These are phyloP conservation scores for Phaeoacremonium minimum DNA, from an alignment of 2,329 filamentous ascomycete species.

Conservation along the genomic window DNA sequence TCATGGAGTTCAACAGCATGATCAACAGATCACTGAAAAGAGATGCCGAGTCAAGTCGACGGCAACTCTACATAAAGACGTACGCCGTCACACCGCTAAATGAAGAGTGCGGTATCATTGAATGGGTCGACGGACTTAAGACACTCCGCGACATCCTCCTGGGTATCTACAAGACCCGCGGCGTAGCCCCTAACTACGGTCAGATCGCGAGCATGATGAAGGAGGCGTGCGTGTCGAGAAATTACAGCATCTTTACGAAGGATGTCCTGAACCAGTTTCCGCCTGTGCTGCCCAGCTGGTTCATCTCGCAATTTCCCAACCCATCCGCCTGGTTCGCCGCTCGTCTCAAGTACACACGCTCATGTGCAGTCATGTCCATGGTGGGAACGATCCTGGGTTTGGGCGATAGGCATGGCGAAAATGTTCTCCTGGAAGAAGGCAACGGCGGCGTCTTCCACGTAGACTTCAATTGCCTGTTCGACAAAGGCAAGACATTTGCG, in stretches of 20 bases:
- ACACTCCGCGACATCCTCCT: constrained; percentile 89
- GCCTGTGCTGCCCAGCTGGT: constrained; percentile 88
- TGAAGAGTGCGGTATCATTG: constrained; percentile 95
- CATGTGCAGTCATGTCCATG: constrained; percentile 99
- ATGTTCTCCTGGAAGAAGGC: constrained; percentile 89
- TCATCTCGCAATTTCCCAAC: constrained; percentile 90
- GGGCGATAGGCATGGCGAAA: constrained; percentile 94
- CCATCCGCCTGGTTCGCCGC: constrained; percentile 90
- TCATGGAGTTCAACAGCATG: constrained; percentile 99
- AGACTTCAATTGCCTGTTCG: constrained; percentile 99
- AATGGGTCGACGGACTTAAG: constrained; percentile 97
- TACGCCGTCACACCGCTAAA: constrained; percentile 96
- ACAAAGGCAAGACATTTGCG: constrained; percentile 92
- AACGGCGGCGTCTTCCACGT: constrained; percentile 95
- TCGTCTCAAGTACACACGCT: constrained; percentile 83
- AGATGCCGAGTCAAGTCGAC: constrained; percentile 83
- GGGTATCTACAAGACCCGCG: constrained; percentile 70
- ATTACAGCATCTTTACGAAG: constrained; percentile 68
- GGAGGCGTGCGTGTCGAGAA: constrained; percentile 53
- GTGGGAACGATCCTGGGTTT: constrained; percentile 91
- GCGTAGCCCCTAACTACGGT: constrained; percentile 65
- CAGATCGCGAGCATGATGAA: constrained; percentile 62
- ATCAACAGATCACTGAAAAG: constrained; percentile 93
- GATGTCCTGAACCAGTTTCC: constrained; percentile 64
- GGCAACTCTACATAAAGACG: constrained; percentile 91